A percentile compares a stretch with the other conserved stretches of the same genome.
Evolutionary conservation across 164 flowering plant genomes (phyloP).

Genomic region (Kalanchoe fedtschenkoi): DNA sequence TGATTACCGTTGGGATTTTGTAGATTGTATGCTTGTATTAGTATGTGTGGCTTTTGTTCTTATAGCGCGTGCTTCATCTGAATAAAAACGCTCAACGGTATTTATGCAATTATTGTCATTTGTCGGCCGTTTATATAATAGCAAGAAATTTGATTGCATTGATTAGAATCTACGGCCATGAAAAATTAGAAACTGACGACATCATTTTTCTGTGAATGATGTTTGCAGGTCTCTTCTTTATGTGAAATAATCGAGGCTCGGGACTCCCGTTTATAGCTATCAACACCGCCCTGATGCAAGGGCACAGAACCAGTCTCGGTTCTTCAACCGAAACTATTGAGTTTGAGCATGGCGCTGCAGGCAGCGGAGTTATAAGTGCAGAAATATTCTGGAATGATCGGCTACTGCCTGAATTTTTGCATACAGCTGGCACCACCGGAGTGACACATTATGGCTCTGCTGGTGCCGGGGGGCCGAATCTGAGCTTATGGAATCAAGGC

Average conservation of each 20-base stretch:
- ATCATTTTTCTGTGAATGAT: background rate
- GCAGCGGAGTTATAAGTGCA: constrained; percentile 23
- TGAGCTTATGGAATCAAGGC: constrained; percentile 27
- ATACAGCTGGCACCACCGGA: constrained; percentile 12
- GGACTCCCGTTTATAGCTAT: background rate
- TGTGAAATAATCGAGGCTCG: background rate
- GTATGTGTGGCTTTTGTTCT: too few relatives aligned
- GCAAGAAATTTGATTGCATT: too few relatives aligned
- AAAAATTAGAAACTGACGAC: too few relatives aligned
- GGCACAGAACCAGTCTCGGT: constrained; percentile 33
- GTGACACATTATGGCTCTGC: constrained; percentile 16
- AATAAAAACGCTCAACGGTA: too few relatives aligned
- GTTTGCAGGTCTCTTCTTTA: background rate
- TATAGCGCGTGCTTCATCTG: too few relatives aligned
- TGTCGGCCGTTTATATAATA: too few relatives aligned
- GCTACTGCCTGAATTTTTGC: constrained; percentile 23
- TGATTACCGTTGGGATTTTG: too few relatives aligned
- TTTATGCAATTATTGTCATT: too few relatives aligned
- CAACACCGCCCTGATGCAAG: constrained; percentile 32
- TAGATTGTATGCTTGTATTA: too few relatives aligned
- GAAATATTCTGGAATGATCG: constrained; percentile 36
- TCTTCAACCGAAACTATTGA: constrained; percentile 33
- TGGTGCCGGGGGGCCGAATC: constrained; percentile 22
- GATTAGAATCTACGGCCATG: too few relatives aligned
- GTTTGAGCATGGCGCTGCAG: constrained; percentile 39